These are phyloP conservation scores for Pisolithus marmoratus DNA, from an alignment of 768 basidiomycete genomes.

Conservation along the genomic window DNA sequence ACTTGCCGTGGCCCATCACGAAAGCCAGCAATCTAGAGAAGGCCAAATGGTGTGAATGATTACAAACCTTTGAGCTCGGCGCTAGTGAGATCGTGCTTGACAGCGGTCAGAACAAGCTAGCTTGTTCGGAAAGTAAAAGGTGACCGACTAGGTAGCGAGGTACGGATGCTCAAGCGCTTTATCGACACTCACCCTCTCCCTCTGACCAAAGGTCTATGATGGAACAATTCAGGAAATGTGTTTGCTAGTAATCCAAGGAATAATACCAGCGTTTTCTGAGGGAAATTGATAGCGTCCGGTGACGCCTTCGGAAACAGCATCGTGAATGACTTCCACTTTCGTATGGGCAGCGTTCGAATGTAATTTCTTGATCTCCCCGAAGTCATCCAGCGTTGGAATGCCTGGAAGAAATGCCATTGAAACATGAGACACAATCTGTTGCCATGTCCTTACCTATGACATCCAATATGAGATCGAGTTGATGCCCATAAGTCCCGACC, in stretches of 20 bases:
- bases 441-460: constrained; percentile 53
- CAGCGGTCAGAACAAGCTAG: constrained; percentile 6
- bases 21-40: constrained; percentile 95
- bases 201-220: constrained; percentile 76
- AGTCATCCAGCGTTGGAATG: constrained; percentile 83
- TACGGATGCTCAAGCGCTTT: constrained; percentile 82
- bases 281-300: constrained; percentile 64
- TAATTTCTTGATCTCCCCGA: constrained; percentile 82
- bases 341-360: constrained; percentile 79
- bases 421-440: constrained; percentile 10
- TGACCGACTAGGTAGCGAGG: constrained; percentile 63
- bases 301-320: constrained; percentile 76
- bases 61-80: constrained; percentile 58
- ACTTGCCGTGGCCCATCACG: constrained; percentile 72
- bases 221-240: not conserved
- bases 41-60: constrained; percentile 58
- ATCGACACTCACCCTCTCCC: constrained; percentile 77
- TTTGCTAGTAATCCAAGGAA: constrained; percentile 28
- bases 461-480: constrained; percentile 83
- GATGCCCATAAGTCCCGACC: constrained; percentile 85
- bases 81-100: constrained; percentile 73
- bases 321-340: constrained; percentile 65
- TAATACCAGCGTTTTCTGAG: constrained; percentile 60
- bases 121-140: not conserved
- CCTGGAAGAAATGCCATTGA: constrained; percentile 32